Conservation (phyloP, 495 filamentous ascomycete species). For the Tetracladium setigerum region DNA sequence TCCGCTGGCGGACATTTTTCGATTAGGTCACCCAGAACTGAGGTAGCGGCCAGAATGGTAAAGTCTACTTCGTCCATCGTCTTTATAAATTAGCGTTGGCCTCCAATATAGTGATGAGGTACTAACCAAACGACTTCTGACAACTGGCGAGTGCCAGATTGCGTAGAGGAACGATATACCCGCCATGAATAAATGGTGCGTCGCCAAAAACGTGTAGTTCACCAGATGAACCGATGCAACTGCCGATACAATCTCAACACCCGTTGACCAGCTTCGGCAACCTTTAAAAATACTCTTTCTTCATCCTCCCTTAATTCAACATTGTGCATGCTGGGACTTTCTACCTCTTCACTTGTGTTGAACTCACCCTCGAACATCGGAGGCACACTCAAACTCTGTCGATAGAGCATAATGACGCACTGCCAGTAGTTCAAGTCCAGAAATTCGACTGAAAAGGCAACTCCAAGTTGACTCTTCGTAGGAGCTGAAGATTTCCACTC, state of each 20-base stretch:
- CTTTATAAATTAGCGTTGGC: constrained; percentile 29
- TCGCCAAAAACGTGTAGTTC: constrained; percentile 95
- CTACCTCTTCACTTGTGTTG: constrained; percentile 58
- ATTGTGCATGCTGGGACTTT: constrained; percentile 46
- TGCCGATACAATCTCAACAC: constrained; percentile 87
- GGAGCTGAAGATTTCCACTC: constrained; percentile 86
- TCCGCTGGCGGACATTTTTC: constrained; percentile 75
- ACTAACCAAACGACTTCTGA: constrained; percentile 74
- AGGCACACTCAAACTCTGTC: constrained; percentile 85
- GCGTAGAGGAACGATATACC: constrained; percentile 95
- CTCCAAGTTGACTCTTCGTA: constrained; percentile 67
- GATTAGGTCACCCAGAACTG: constrained; percentile 69
- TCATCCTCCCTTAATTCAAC: constrained; percentile 68
- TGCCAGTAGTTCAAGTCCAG: constrained; percentile 97
- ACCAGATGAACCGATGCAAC: constrained; percentile 82
- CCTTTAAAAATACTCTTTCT: constrained; percentile 83
- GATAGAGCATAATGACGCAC: constrained; percentile 92
- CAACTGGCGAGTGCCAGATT: constrained; percentile 90
- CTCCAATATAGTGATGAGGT: background rate
- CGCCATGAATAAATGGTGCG: constrained; percentile 95
- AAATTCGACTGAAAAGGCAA: constrained; percentile 79
- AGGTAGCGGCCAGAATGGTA: constrained; percentile 89
- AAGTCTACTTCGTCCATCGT: constrained; percentile 94
- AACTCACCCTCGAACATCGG: constrained; percentile 74
- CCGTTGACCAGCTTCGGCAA: constrained; percentile 90